Conservation (phyloP, 306 rosid genomes). For the Pachyrhizus erosus region DNA sequence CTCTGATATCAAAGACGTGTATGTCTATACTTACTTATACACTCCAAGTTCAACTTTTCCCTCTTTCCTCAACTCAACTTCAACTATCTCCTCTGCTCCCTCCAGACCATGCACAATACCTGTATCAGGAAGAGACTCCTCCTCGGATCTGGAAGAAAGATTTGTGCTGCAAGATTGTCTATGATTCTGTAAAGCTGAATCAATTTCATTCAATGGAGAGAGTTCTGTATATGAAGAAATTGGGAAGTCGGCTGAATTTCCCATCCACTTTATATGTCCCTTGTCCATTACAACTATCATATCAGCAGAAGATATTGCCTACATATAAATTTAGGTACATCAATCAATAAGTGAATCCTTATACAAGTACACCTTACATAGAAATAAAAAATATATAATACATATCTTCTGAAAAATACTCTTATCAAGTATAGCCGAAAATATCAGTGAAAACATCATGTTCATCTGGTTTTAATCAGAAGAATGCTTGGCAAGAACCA, state of each 20-base stretch:
- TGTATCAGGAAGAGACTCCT: constrained; percentile 46
- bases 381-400: constrained; percentile 1
- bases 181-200: constrained; percentile 48
- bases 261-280: constrained; percentile 84
- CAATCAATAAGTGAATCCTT: constrained; percentile 29
- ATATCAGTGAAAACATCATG: not conserved
- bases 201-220: constrained; percentile 83
- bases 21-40: constrained; percentile 69
- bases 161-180: constrained; percentile 51
- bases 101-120: constrained; percentile 44
- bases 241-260: constrained; percentile 61
- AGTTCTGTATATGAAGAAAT: constrained; percentile 61
- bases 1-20: not conserved
- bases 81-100: constrained; percentile 60
- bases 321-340: constrained; percentile 39
- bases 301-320: constrained; percentile 93
- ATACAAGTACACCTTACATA: constrained; percentile 16
- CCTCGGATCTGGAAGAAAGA: constrained; percentile 45
- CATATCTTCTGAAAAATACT: constrained; percentile 8
- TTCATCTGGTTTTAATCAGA: not conserved
- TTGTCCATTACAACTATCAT: constrained; percentile 77
- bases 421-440: not conserved
- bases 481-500: constrained; percentile 24
- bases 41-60: constrained; percentile 87
- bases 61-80: constrained; percentile 83